Base-by-base conservation (phyloP, 1,139 yeast species). In the Sugiyamaella japonica region DNA sequence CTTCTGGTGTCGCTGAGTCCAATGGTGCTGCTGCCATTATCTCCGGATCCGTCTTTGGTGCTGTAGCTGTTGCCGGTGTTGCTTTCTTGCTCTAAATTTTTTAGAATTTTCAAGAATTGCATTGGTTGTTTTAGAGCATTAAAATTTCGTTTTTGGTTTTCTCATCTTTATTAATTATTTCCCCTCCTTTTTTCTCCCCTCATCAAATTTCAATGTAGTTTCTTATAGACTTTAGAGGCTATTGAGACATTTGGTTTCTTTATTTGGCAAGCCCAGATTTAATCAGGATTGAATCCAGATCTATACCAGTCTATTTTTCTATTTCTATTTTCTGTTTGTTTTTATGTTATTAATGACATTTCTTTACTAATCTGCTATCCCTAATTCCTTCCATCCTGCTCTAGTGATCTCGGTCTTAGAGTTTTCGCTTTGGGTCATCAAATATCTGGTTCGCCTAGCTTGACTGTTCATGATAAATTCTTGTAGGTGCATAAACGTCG, bases 11-110 rank as follows among this genome's bases (percentile, higher is more conserved):
- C 54, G 45, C 54, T 47, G 57, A 47, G 25, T 32, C 52, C 40
- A 45, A 59, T 44, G 48, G 48, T 44, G 48, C 48, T 32, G 48
- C 48, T 44, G 28, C 48, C 40, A 23, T 44, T 13, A 20, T 48
- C 40, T 38, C 54, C 31, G 54, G 52, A 41, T 56, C 61, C 17
- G 48, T 57, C 49, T 53, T 52, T 40, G 62, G 58, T 50, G 58
- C 54, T 34, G 53, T 51, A 43, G 61, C 57, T 50, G 55, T 55
- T 46, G 61, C 60, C 36, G 61, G 56, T 51, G 59, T 54, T 49
- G 61, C 58, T 49, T 54, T 59, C 36, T 50, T 58, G 43, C 48
- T 59, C 48, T 59, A 59, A 56, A 39, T 44, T 38, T 40, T 8
- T 29, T 38, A 32, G 39, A 42, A 29, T 38, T 20, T n/a, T 28